A percentile compares a stretch with the other conserved stretches of the same genome.
Conservation (phyloP, 2,329 filamentous ascomycete genomes). For the Pestalotiopsis fici region DNA sequence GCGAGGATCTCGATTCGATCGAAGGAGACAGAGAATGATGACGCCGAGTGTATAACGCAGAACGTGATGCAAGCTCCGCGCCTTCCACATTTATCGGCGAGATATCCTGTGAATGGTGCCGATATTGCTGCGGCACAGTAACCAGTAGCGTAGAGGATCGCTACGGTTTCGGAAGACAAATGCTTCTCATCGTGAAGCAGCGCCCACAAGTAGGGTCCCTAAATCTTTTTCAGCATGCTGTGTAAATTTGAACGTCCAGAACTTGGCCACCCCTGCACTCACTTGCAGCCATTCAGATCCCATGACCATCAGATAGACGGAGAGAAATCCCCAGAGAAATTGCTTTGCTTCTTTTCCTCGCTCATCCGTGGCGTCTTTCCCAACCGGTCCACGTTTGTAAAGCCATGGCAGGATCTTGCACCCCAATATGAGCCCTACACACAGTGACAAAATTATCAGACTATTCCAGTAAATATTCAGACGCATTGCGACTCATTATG, state of each 20-base stretch:
- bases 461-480: constrained; percentile 25
- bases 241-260: too few species aligned
- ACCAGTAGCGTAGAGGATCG: constrained; percentile 42
- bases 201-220: constrained; percentile 31
- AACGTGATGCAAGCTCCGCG: constrained; percentile 54
- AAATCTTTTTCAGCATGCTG: neutral
- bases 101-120: constrained; percentile 45
- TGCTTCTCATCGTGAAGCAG: constrained; percentile 30
- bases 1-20: constrained; percentile 43
- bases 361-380: constrained; percentile 1
- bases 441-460: constrained; percentile 20
- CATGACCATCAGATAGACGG: constrained; percentile 50
- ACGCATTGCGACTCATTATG: constrained; percentile 11
- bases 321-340: constrained; percentile 23
- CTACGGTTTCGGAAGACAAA: constrained; percentile 30
- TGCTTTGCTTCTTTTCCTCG: constrained; percentile 16
- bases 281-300: constrained; percentile 54
- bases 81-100: constrained; percentile 52
- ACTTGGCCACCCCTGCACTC: constrained; percentile 7
- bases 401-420: constrained; percentile 13
- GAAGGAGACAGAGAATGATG: constrained; percentile 49
- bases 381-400: constrained; percentile 3
- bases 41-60: constrained; percentile 53
- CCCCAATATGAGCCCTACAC: constrained; percentile 19
- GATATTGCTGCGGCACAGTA: constrained; percentile 45